These are phyloP conservation scores for Melastoma candidum DNA, from an alignment of 441 rosid genomes.

Conservation along the genomic window DNA sequence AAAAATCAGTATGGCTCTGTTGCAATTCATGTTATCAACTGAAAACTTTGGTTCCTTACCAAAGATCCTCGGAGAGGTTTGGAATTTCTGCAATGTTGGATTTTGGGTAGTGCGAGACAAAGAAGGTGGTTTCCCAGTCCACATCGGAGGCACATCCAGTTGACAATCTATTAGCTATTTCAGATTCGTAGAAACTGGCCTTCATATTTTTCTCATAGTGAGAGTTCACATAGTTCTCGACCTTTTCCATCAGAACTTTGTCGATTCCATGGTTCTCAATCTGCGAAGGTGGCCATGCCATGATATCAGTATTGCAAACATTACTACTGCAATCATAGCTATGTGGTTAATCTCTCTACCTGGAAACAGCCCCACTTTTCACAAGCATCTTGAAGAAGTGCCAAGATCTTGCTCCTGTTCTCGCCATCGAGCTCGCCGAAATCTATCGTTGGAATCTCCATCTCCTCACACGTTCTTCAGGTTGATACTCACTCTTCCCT, in stretches of 20 bases:
- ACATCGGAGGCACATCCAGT: constrained; percentile 26
- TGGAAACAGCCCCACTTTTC: constrained; percentile 89
- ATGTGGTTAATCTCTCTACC: constrained; percentile 25
- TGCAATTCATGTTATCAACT: too few relatives aligned
- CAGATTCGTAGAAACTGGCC: constrained; percentile 54
- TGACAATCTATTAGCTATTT: constrained; percentile 35
- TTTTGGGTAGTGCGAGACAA: constrained; percentile 58
- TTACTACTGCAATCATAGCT: too few relatives aligned
- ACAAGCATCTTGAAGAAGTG: constrained; percentile 65
- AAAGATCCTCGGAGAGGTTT: constrained; percentile 48
- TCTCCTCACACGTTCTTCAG: constrained; percentile 16
- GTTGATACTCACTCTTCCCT: neutral
- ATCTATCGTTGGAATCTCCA: constrained; percentile 67
- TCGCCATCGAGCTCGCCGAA: constrained; percentile 53
- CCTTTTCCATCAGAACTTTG: constrained; percentile 58
- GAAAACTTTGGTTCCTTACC: constrained; percentile 11
- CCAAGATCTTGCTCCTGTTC: constrained; percentile 51
- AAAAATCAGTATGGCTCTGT: neutral
- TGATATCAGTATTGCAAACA: too few relatives aligned
- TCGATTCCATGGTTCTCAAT: constrained; percentile 73
- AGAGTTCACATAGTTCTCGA: constrained; percentile 46
- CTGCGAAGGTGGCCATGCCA: constrained; percentile 28
- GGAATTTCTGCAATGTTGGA: constrained; percentile 51
- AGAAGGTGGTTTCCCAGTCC: constrained; percentile 85
- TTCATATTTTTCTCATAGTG: constrained; percentile 63